These are phyloP conservation scores for Cucumis cinereus DNA, from an alignment of 306 rosid species.

Conservation along the genomic window DNA sequence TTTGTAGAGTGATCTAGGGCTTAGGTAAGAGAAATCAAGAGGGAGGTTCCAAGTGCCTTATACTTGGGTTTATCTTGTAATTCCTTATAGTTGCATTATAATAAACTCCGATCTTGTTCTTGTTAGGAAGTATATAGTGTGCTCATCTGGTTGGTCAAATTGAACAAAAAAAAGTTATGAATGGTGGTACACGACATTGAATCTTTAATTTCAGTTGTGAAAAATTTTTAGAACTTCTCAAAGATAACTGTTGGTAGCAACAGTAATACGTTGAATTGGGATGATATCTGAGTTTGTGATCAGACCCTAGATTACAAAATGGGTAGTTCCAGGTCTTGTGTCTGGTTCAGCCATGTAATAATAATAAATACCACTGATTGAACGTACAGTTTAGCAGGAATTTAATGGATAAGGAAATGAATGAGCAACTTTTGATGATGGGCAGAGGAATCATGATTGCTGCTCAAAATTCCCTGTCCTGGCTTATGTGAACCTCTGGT, in stretches of 20 bases:
- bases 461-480: neutral
- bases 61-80: too few relatives aligned
- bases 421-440: neutral
- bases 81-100: too few relatives aligned
- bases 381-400: neutral
- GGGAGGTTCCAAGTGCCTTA: too few relatives aligned
- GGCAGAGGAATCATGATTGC: neutral
- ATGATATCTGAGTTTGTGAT: neutral
- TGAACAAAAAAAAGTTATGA: neutral
- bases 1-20: too few relatives aligned
- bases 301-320: neutral
- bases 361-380: neutral
- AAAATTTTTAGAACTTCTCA: neutral
- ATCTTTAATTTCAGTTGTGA: neutral
- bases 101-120: too few relatives aligned
- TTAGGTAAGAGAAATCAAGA: too few relatives aligned
- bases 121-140: too few relatives aligned
- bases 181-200: neutral
- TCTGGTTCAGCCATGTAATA: neutral
- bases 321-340: neutral
- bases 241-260: neutral
- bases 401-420: neutral
- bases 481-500: neutral
- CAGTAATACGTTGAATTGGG: neutral
- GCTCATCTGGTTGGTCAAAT: neutral